Base-by-base conservation (phyloP, 2,329 filamentous ascomycete species). In the Botrytis byssoidea region DNA sequence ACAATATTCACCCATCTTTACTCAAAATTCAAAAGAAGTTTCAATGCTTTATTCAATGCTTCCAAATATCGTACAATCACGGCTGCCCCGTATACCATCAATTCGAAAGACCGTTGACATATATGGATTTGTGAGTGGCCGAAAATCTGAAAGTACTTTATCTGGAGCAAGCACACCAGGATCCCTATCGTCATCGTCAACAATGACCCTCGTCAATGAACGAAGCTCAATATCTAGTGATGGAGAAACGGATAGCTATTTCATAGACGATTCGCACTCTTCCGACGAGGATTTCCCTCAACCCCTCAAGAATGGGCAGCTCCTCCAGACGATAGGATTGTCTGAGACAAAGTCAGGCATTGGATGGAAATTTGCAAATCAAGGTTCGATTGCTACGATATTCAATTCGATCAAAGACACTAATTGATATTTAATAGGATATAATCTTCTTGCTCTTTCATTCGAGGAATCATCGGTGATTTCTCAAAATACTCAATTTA, bases 1-100 rank as follows among this genome's bases (percentile, higher is more conserved):
- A 68, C 48, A 40, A 35, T 59, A 44, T 10, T 10, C 35, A 46
- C 22, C 40, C 29, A 18, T 14, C 1, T 75, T 75, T 55, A 40
- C 71, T 22, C 63, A 55, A 37, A 64, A 48, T 29, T 42, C 69
- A 18, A 73, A 63, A 67, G 67, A 76, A 59, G 81, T 84, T 64
- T 86, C 86, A 35, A 85, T 85, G 74, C 82, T 89, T 25, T 88
- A 87, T 79, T 83, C 85, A 9, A 84, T 89, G 73, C 84, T 90
- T 12, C 88, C 88, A 6, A 82, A 83, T 1, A 83, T 87, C 7
- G 82, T 90, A 8, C 85, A 87, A 77, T 85, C 83, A 51, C 83
- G 85, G 73, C 82, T 89, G 35, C 85, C 86, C 4, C 84, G 83
- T 9, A 82, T 90, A 14, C 84, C 85, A 44, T 88, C 86, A 8